Evolutionary conservation across 169 alveolate genomes (phyloP), one percentile per base, ranked within the genome.

Genomic region (Cryptosporidium viatorum): DNA sequence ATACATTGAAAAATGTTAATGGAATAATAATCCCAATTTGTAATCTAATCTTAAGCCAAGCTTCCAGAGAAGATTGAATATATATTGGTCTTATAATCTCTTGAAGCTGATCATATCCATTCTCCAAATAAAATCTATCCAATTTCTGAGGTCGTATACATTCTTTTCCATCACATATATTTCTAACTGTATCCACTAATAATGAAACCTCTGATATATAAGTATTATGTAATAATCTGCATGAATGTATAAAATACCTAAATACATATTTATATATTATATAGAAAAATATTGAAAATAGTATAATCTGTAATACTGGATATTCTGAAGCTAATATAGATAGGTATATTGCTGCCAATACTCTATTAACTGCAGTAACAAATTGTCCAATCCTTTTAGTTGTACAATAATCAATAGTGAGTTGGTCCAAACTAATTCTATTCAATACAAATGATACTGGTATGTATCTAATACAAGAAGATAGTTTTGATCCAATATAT

Each of bases 101-200:
- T 43, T 80, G 89, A 29, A 80, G 67, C 68, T 80, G 89, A 3
- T 9, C 37, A 33, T 62, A 80, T 5, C 89, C 89, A 41, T 59
- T 80, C 14, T 80, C 69, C 37, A 80, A 43, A 41, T 62, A 80
- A 65, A 80, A 80, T 18, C 39, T 23, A 43, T 65, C 75, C 12
- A 80, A 62, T n/a, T 80, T 80, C 59, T 80, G 89, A 10, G 89
- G 80, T 14, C 39, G 5, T 60, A 80, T 50, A 65, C 67, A 80
- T 50, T 80, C 89, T 50, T 62, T 80, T 60, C 89, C 89, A 59
- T 80, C 89, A 48, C 89, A 80, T 14, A 80, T 65, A 62, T 80
- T 80, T 31, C 89, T 80, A 31, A 80, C 75, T 16, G 67, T 80
- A 41, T 80, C 80, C 9, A 80, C 68, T 37, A 80, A 48, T 31